phyloP scores from a whole-genome alignment of 805 yeast genomes.

The Teunomyces aglyptinius region DNA sequence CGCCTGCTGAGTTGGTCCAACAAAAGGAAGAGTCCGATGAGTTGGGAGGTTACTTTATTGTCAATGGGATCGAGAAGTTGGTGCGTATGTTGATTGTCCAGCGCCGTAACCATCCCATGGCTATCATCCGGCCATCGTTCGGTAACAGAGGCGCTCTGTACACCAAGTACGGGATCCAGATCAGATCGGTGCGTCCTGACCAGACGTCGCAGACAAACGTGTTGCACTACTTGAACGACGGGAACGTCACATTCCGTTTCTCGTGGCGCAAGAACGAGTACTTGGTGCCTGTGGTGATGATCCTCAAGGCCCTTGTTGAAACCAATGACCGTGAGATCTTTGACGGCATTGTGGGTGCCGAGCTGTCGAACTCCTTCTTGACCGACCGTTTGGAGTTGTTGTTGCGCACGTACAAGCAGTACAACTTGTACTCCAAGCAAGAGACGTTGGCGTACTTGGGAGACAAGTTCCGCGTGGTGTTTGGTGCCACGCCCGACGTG shows the following conservation, averaged over 20 bases:
- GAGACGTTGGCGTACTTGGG: slow-evolving; percentile 95
- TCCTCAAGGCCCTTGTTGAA: slow-evolving; percentile 84
- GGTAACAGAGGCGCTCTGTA: slow-evolving; percentile 91
- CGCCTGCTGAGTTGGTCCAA: slow-evolving; percentile 78
- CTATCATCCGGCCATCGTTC: slow-evolving; percentile 91
- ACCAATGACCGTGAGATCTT: slow-evolving; percentile 93
- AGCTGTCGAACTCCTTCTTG: slow-evolving; percentile 81
- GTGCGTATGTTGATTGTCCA: slow-evolving; percentile 97
- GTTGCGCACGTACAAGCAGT: slow-evolving; percentile 82
- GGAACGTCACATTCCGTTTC: slow-evolving; percentile 93
- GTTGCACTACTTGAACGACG: slow-evolving; percentile 92
- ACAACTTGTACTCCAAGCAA: slow-evolving; percentile 71
- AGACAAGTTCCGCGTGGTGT: slow-evolving; percentile 91
- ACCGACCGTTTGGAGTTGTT: slow-evolving; percentile 96
- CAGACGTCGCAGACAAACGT: slow-evolving; percentile 98
- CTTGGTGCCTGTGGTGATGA: slow-evolving; percentile 88
- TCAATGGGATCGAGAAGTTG: slow-evolving; percentile 95
- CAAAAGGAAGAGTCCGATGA: slow-evolving; percentile 91
- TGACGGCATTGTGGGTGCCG: slow-evolving; percentile 93
- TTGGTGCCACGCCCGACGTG: slow-evolving; percentile 84
- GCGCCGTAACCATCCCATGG: slow-evolving; percentile 98
- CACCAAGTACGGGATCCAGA: slow-evolving; percentile 87
- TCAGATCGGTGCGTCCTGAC: slow-evolving; percentile 92
- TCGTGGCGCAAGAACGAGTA: slow-evolving; percentile 97
- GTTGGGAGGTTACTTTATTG: slow-evolving; percentile 92